Evolutionary conservation across 2,329 filamentous ascomycete species (phyloP).

Genomic region (Cladosporium austrohemisphaericum): DNA sequence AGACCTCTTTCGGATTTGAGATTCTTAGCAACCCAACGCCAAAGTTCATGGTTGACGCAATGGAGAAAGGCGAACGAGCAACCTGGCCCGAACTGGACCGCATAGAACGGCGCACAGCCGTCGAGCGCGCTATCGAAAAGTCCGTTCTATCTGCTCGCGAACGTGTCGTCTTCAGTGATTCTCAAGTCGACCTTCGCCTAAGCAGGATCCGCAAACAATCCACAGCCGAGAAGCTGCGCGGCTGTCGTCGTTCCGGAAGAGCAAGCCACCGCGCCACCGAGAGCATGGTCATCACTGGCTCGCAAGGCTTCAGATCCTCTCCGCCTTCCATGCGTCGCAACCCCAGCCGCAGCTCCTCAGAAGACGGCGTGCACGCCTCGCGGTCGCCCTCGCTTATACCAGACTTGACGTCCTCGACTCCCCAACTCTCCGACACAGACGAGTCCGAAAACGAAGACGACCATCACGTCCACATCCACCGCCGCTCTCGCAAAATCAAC

Average conservation of each 20-base stretch:
- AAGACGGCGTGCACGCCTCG: slow-evolving; percentile 1
- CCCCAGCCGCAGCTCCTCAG: slow-evolving; percentile 10
- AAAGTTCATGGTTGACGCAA: slow-evolving; percentile 80
- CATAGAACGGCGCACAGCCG: slow-evolving; percentile 80
- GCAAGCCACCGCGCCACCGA: not conserved
- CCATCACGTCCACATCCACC: slow-evolving; percentile 20
- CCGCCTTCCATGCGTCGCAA: not conserved
- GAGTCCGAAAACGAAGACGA: slow-evolving; percentile 9
- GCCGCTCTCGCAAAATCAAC: slow-evolving; percentile 28
- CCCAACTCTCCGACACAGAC: slow-evolving; percentile 7
- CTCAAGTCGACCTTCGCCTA: slow-evolving; percentile 56
- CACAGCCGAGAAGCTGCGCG: not conserved
- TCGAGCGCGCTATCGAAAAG: slow-evolving; percentile 78
- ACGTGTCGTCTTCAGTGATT: slow-evolving; percentile 65
- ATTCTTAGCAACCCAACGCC: slow-evolving; percentile 79
- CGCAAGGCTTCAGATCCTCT: not conserved
- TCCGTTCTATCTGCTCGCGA: slow-evolving; percentile 67
- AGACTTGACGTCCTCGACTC: slow-evolving; percentile 7
- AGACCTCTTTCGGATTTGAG: slow-evolving; percentile 70
- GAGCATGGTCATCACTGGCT: slow-evolving; percentile 6
- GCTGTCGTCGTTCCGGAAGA: not conserved
- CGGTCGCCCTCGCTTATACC: not conserved
- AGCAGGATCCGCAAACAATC: slow-evolving; percentile 7
- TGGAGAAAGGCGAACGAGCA: slow-evolving; percentile 73
- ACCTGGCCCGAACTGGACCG: slow-evolving; percentile 89